A percentile compares a stretch with the other conserved stretches of the same genome.
phyloP scores from a whole-genome alignment of 495 filamentous ascomycete species.

The Penicillium daleae region DNA sequence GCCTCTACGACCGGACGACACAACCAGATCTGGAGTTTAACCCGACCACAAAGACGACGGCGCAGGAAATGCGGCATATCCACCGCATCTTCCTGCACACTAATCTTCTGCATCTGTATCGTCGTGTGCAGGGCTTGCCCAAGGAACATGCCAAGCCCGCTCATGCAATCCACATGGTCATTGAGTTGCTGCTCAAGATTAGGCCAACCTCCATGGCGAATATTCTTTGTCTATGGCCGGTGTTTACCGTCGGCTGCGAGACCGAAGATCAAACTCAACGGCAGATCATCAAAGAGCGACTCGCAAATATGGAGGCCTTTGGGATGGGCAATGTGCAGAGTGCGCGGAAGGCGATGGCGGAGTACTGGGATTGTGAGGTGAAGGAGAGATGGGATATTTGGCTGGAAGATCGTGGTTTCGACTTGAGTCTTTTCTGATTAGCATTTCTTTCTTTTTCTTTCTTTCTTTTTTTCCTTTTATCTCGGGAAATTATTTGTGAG shows the following conservation, averaged over 20 bases:
- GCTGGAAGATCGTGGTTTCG: slow-evolving; percentile 9
- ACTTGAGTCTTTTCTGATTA: slow-evolving; percentile 10
- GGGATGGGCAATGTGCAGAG: slow-evolving; percentile 17
- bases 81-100: slow-evolving; percentile 13
- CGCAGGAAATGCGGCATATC: slow-evolving; percentile 11
- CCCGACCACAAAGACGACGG: slow-evolving; percentile 7
- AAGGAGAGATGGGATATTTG: slow-evolving; percentile 17
- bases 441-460: neutral
- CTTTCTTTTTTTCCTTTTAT: neutral
- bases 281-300: slow-evolving; percentile 6
- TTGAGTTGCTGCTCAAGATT: slow-evolving; percentile 12
- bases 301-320: slow-evolving; percentile 9
- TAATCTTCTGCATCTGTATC: slow-evolving; percentile 9
- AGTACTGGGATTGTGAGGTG: slow-evolving; percentile 11
- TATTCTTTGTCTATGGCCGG: slow-evolving; percentile 12
- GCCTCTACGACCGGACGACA: slow-evolving; percentile 11
- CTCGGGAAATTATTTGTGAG: neutral
- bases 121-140: slow-evolving; percentile 11
- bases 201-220: slow-evolving; percentile 7
- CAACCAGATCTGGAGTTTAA: slow-evolving; percentile 4
- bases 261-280: slow-evolving; percentile 9
- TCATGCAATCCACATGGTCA: slow-evolving; percentile 14
- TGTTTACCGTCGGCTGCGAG: slow-evolving; percentile 15
- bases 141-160: slow-evolving; percentile 14
- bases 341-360: slow-evolving; percentile 13